These are phyloP conservation scores for Fusarium pseudonygamai DNA, from an alignment of 2,329 filamentous ascomycete species.

Conservation along the genomic window DNA sequence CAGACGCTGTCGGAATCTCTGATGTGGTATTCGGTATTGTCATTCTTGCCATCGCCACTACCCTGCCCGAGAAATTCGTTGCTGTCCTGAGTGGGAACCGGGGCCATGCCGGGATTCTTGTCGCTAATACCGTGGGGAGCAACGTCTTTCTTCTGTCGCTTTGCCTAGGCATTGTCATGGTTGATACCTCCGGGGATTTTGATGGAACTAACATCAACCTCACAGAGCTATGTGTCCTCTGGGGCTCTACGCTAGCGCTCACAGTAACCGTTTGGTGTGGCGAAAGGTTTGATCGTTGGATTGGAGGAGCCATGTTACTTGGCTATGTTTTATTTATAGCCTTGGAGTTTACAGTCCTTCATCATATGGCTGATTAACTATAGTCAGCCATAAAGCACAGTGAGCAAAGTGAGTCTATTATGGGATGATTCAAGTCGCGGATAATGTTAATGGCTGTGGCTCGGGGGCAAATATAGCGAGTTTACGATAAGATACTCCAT, in stretches of 20 bases:
- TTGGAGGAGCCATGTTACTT: neutral
- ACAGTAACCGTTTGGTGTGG: neutral
- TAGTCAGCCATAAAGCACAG: too few relatives aligned
- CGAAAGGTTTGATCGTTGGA: neutral
- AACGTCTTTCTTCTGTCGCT: neutral
- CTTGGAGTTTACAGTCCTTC: neutral
- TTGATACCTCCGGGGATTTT: neutral
- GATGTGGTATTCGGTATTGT: neutral
- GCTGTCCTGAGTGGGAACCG: neutral
- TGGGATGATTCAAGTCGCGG: too few relatives aligned
- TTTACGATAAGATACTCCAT: too few relatives aligned
- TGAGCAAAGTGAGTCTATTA: too few relatives aligned
- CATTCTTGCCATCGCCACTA: neutral
- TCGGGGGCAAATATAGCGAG: too few relatives aligned
- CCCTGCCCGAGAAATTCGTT: neutral
- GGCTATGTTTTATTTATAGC: neutral
- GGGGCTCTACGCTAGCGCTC: neutral
- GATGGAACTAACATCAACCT: rapidly evolving
- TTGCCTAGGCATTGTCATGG: neutral
- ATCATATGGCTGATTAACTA: too few relatives aligned
- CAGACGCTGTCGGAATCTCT: neutral
- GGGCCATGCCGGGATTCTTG: neutral
- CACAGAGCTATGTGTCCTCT: neutral
- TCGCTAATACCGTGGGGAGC: neutral
- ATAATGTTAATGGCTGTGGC: too few relatives aligned